phyloP scores from a whole-genome alignment of 1,284 basidiomycete species.

The Irpex sp. region DNA sequence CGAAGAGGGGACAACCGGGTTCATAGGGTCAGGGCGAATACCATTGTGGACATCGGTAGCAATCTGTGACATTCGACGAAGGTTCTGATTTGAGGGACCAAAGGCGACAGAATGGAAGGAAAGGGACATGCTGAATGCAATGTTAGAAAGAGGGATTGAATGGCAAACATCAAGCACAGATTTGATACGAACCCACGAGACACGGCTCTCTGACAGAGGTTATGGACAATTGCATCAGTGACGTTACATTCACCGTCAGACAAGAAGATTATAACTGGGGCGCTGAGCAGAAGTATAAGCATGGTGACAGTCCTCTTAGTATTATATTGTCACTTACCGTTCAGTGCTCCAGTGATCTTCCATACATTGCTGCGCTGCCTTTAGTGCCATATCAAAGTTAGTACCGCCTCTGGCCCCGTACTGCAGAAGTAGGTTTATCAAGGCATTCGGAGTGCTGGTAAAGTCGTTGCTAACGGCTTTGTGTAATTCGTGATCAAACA shows the following conservation, averaged over 20 bases:
- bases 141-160: background rate
- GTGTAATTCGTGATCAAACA: conserved; percentile 37
- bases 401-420: conserved; percentile 39
- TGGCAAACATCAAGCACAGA: too few relatives aligned
- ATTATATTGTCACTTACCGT: conserved; percentile 31
- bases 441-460: conserved; percentile 39
- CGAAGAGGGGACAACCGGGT: conserved; percentile 41
- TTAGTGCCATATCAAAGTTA: conserved; percentile 43
- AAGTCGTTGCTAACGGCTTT: conserved; percentile 45
- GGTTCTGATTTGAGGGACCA: conserved; percentile 34
- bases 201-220: conserved; percentile 44
- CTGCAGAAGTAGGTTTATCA: conserved; percentile 39
- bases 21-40: conserved; percentile 42
- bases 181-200: conserved; percentile 40
- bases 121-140: conserved; percentile 42
- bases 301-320: background rate
- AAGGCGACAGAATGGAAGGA: conserved; percentile 62
- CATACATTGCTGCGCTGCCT: conserved; percentile 37
- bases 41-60: conserved; percentile 45
- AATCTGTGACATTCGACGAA: conserved; percentile 52
- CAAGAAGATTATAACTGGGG: conserved; percentile 63
- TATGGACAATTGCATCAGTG: conserved; percentile 38
- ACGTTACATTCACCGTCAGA: conserved; percentile 54
- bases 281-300: conserved; percentile 27
- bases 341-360: conserved; percentile 51